Conservation (phyloP, 2,329 filamentous ascomycete genomes). For the Alternaria consortialis region DNA sequence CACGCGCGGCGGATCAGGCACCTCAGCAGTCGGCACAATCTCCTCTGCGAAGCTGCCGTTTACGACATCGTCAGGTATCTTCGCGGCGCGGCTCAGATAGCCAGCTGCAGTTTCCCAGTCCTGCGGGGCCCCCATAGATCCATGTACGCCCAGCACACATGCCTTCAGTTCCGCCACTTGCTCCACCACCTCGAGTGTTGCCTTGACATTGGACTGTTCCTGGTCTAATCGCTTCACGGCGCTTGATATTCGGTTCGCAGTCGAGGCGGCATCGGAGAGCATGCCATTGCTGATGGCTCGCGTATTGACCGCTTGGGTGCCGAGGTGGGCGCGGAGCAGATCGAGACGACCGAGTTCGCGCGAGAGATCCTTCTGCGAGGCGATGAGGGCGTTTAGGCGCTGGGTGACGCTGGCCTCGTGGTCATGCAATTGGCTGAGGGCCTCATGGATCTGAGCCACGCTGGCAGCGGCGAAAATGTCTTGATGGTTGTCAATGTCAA, state of each 20-base stretch:
- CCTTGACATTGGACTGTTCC: conserved; percentile 90
- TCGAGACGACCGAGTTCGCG: conserved; percentile 89
- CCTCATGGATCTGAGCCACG: conserved; percentile 79
- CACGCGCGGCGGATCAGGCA: conserved; percentile 87
- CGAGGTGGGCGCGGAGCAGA: conserved; percentile 85
- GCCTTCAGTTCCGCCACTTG: conserved; percentile 97
- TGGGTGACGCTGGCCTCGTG: conserved; percentile 78
- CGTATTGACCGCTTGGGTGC: conserved; percentile 84
- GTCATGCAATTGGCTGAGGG: conserved; percentile 76
- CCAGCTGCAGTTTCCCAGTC: conserved; percentile 97
- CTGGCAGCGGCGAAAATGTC: conserved; percentile 72
- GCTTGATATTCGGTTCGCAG: conserved; percentile 83
- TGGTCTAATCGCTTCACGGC: conserved; percentile 88
- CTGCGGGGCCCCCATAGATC: conserved; percentile 96
- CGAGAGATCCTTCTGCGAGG: conserved; percentile 84
- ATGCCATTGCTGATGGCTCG: conserved; percentile 88
- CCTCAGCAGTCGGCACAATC: conserved; percentile 94
- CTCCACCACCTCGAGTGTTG: conserved; percentile 90
- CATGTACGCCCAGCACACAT: conserved; percentile 91
- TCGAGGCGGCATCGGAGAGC: conserved; percentile 85
- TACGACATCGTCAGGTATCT: conserved; percentile 81
- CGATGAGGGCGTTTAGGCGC: conserved; percentile 78
- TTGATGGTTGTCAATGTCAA: conserved; percentile 21
- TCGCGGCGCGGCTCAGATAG: conserved; percentile 83
- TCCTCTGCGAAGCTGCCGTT: conserved; percentile 87